Evolutionary conservation across 306 rosid genomes (phyloP).

Genomic region (Glycine tomentella): DNA sequence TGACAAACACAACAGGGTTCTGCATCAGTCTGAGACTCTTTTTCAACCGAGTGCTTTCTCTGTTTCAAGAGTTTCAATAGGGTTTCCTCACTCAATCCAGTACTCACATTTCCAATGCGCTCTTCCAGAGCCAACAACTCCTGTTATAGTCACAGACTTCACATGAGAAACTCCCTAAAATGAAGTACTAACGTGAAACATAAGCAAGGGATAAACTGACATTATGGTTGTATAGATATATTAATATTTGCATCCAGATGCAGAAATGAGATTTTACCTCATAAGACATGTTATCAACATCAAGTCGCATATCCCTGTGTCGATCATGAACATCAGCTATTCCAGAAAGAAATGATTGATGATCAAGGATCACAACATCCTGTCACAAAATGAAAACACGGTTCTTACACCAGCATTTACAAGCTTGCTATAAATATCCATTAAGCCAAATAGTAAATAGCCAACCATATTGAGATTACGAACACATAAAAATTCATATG

Average conservation of each 20-base stretch:
- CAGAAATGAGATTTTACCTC: constrained; percentile 62
- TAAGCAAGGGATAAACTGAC: not conserved
- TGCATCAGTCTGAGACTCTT: constrained; percentile 55
- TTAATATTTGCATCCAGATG: not conserved
- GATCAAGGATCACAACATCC: constrained; percentile 93
- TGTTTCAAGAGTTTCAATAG: constrained; percentile 59
- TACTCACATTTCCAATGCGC: constrained; percentile 86
- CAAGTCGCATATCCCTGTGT: constrained; percentile 90
- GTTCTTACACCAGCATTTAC: too few relatives aligned
- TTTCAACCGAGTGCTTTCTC: constrained; percentile 47
- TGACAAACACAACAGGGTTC: constrained; percentile 91
- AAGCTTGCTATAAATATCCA: not conserved
- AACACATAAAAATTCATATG: constrained; percentile 6
- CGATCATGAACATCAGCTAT: constrained; percentile 82
- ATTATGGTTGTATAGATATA: not conserved
- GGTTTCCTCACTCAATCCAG: constrained; percentile 78
- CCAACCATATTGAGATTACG: not conserved
- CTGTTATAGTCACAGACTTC: constrained; percentile 49
- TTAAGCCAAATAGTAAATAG: not conserved
- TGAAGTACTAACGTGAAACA: constrained; percentile 18
- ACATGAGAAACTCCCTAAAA: constrained; percentile 3
- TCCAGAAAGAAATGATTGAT: constrained; percentile 76
- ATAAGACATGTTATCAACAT: constrained; percentile 89
- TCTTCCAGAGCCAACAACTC: constrained; percentile 88
- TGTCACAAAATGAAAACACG: too few relatives aligned